phyloP scores from a whole-genome alignment of 495 filamentous ascomycete species.

The Cudoniella acicularis region DNA sequence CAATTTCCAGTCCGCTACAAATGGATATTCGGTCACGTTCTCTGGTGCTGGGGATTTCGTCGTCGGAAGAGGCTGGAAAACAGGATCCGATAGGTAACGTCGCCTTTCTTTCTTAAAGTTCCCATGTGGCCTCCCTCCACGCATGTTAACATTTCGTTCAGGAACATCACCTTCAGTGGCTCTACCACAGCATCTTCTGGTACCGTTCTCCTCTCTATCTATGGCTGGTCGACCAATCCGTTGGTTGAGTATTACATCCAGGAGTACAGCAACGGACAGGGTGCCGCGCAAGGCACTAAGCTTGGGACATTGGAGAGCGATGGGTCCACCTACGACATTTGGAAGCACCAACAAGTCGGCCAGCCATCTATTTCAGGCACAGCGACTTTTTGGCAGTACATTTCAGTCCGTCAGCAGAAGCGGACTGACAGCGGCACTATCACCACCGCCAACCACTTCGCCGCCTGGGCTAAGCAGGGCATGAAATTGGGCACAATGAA shows the following conservation, averaged over 20 bases:
- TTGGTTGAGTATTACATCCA: constrained; percentile 45
- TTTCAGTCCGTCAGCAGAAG: constrained; percentile 46
- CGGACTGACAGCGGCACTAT: constrained; percentile 38
- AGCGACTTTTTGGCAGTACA: constrained; percentile 55
- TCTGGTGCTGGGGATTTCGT: constrained; percentile 19
- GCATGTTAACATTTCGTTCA: not conserved
- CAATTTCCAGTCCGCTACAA: constrained; percentile 24
- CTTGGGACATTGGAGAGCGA: constrained; percentile 52
- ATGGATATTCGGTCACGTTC: constrained; percentile 34
- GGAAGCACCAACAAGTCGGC: constrained; percentile 54
- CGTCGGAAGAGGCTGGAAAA: constrained; percentile 14
- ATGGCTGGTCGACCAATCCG: constrained; percentile 56
- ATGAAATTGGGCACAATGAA: constrained; percentile 33
- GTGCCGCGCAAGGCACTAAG: not conserved
- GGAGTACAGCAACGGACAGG: constrained; percentile 1
- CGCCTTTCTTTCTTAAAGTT: not conserved
- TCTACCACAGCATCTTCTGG: constrained; percentile 39
- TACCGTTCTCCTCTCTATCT: constrained; percentile 50
- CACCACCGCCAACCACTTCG: constrained; percentile 29
- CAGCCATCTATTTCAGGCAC: constrained; percentile 56
- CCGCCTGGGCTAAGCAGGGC: constrained; percentile 30
- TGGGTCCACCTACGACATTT: constrained; percentile 63
- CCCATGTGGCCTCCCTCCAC: not conserved
- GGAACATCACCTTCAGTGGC: constrained; percentile 39
- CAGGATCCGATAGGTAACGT: constrained; percentile 6